Evolutionary conservation across 2,329 filamentous ascomycete genomes (phyloP).

Genomic region (Raffaelea ambrosiae): DNA sequence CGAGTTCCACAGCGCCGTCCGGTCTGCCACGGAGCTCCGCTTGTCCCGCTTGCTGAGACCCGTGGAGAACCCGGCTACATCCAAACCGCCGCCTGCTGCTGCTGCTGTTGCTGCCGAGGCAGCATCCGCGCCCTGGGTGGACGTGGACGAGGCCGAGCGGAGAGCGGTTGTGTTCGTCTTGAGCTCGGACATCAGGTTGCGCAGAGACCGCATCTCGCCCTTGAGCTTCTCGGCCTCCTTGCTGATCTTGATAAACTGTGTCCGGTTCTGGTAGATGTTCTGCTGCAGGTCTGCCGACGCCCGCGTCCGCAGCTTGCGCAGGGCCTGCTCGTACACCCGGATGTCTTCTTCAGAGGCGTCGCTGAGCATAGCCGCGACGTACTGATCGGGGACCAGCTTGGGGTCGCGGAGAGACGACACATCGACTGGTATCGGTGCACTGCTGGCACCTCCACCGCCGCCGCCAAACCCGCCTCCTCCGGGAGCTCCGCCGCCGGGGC

Average conservation of each 20-base stretch:
- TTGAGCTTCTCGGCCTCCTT: conserved; percentile 98
- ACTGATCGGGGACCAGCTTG: conserved; percentile 70
- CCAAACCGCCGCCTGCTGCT: conserved; percentile 24
- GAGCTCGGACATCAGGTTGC: conserved; percentile 86
- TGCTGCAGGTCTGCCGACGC: conserved; percentile 82
- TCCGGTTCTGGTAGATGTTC: conserved; percentile 93
- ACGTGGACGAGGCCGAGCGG: conserved; percentile 48
- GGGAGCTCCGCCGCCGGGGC: neutral
- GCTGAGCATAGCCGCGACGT: conserved; percentile 62
- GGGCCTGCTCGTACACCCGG: conserved; percentile 65
- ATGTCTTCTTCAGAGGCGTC: conserved; percentile 87
- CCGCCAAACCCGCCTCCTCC: conserved; percentile 5
- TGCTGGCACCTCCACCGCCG: conserved; percentile 6
- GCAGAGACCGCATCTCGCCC: conserved; percentile 84
- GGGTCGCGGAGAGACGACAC: conserved; percentile 72
- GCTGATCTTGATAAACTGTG: conserved; percentile 98
- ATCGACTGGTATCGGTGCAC: conserved; percentile 58
- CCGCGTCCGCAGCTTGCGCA: conserved; percentile 68
- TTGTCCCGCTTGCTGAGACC: conserved; percentile 65
- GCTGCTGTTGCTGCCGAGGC: conserved; percentile 1
- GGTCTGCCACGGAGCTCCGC: conserved; percentile 75
- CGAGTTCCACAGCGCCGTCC: conserved; percentile 58
- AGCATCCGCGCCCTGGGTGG: conserved; percentile 13
- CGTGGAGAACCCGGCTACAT: conserved; percentile 34
- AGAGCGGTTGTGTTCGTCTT: conserved; percentile 67